A percentile compares a stretch with the other conserved stretches of the same genome.
phyloP scores from a whole-genome alignment of 306 rosid species.

The Cicer bijugum region DNA sequence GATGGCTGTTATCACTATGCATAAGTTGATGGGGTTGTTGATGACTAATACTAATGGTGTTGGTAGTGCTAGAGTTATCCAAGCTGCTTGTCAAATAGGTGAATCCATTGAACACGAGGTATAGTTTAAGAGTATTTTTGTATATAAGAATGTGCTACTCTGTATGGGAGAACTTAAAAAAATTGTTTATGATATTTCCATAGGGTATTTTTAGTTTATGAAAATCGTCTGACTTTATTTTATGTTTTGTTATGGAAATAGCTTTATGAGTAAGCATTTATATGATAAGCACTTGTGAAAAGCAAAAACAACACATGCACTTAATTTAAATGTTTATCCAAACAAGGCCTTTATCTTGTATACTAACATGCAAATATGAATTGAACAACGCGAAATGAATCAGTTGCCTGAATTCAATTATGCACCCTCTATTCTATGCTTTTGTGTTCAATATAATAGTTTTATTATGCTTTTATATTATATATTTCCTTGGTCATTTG shows the following conservation, averaged over 20 bases:
- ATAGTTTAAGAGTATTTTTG: slow-evolving; percentile 10
- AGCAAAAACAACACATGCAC: too few relatives aligned
- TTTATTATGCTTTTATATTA: neutral
- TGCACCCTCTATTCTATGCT: neutral
- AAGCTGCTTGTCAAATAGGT: slow-evolving; percentile 83
- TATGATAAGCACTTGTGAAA: too few relatives aligned
- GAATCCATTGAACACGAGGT: slow-evolving; percentile 96
- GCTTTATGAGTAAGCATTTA: too few relatives aligned
- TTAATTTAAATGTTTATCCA: too few relatives aligned
- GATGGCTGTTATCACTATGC: slow-evolving; percentile 98
- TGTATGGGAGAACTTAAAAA: too few relatives aligned
- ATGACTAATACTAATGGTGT: slow-evolving; percentile 69
- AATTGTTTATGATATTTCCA: too few relatives aligned
- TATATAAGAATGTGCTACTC: neutral
- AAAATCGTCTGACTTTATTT: too few relatives aligned
- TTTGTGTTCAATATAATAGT: neutral
- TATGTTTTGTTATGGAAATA: too few relatives aligned
- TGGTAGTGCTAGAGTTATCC: slow-evolving; percentile 71
- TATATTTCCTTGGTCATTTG: slow-evolving; percentile 9
- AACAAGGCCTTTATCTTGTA: too few relatives aligned
- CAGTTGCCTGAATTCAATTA: neutral
- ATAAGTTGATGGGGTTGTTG: slow-evolving; percentile 89
- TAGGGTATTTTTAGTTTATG: too few relatives aligned
- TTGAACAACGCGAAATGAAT: neutral
- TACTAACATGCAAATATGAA: neutral